Conservation (phyloP, 176 grass and related monocot genomes). For the Eragrostis nindensis region DNA sequence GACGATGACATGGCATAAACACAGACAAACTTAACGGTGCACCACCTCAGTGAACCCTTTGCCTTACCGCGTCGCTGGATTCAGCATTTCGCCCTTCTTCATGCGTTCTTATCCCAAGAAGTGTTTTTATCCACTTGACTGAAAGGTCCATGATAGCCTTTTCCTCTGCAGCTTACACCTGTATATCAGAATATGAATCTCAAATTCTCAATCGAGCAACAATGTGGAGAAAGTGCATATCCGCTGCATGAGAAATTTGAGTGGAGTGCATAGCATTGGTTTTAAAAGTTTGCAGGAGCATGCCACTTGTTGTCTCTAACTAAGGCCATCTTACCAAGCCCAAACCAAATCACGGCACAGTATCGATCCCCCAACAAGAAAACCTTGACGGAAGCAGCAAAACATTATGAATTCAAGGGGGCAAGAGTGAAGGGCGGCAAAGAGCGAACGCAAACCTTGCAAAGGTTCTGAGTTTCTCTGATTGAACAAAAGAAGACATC, state of each 20-base stretch:
- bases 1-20: not conserved
- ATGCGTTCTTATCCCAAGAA: slow-evolving; percentile 74
- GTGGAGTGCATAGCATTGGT: not conserved
- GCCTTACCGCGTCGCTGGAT: slow-evolving; percentile 63
- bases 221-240: not conserved
- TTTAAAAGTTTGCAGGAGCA: not conserved
- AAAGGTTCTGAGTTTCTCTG: no score
- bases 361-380: not conserved
- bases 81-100: slow-evolving; percentile 57
- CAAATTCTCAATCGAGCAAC: no score
- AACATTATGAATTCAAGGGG: not conserved
- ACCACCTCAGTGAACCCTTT: slow-evolving; percentile 8
- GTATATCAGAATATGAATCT: slow-evolving; percentile 6
- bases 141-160: slow-evolving; percentile 63
- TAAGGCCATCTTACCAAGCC: not conserved
- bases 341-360: not conserved
- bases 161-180: slow-evolving; percentile 30
- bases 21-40: not conserved
- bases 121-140: slow-evolving; percentile 81
- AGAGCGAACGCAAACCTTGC: no score
- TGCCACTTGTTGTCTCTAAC: not conserved
- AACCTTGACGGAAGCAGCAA: not conserved
- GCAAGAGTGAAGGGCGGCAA: not conserved
- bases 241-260: not conserved
- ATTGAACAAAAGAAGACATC: no score